Percentiles rank a stretch among this genome's conserved stretches.
phyloP scores from a whole-genome alignment of 345 rosid genomes.

The Orychophragmus violaceus region DNA sequence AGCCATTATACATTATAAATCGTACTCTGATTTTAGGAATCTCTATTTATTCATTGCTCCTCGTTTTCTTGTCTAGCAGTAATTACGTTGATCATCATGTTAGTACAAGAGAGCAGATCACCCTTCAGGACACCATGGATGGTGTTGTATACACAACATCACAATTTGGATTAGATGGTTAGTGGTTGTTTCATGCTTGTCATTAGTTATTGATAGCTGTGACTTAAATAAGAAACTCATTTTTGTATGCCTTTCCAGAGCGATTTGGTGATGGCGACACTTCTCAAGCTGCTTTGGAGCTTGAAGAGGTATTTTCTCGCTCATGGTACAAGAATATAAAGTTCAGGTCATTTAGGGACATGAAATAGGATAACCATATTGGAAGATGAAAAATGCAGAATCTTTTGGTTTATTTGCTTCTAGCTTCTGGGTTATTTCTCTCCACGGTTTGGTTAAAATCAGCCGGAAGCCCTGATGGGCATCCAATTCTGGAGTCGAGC shows the following conservation, averaged over 20 bases:
- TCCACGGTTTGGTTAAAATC: neutral
- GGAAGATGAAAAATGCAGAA: neutral
- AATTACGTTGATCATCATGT: constrained; percentile 93
- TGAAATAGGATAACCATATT: constrained; percentile 4
- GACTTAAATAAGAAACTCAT: neutral
- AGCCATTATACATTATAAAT: neutral
- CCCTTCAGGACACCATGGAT: constrained; percentile 98
- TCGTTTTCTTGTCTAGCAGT: constrained; percentile 42
- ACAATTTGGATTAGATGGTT: constrained; percentile 96
- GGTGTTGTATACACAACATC: constrained; percentile 88
- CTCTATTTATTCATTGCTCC: constrained; percentile 6
- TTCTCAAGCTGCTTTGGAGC: constrained; percentile 84
- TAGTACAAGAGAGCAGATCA: constrained; percentile 95
- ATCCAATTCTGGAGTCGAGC: constrained; percentile 9
- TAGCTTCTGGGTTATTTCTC: constrained; percentile 1
- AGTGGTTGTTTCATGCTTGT: constrained; percentile 27
- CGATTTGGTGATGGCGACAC: constrained; percentile 97
- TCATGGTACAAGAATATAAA: neutral
- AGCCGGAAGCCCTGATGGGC: constrained; percentile 11
- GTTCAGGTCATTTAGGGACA: neutral
- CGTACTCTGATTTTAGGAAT: neutral
- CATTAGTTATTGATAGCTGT: constrained; percentile 8
- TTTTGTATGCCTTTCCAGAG: constrained; percentile 47
- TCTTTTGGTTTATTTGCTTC: constrained; percentile 2
- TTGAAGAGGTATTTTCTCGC: constrained; percentile 66